Evolutionary conservation across 345 rosid species (phyloP).

Genomic region (Lepidium didymum): DNA sequence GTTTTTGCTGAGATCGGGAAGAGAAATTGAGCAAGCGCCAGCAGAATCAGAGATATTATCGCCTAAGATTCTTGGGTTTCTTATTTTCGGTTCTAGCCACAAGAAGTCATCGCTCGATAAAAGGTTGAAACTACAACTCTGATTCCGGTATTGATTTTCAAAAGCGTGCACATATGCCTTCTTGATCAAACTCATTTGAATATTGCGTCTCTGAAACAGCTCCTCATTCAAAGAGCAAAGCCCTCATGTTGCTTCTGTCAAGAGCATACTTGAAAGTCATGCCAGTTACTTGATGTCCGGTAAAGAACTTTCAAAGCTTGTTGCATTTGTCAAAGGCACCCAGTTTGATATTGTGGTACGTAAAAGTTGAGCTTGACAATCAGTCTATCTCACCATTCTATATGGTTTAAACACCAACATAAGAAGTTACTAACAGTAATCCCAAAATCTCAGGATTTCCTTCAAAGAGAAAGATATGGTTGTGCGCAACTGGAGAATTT

Average conservation of each 20-base stretch:
- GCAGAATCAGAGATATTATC: constrained; percentile 69
- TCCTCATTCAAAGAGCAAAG: constrained; percentile 77
- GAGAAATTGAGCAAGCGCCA: constrained; percentile 76
- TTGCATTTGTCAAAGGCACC: constrained; percentile 97
- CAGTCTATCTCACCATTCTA: background rate
- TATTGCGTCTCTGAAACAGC: constrained; percentile 34
- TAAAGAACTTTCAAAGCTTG: constrained; percentile 96
- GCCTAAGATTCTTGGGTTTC: constrained; percentile 81
- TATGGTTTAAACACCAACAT: constrained; percentile 6
- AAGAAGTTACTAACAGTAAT: background rate
- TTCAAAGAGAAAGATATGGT: constrained; percentile 86
- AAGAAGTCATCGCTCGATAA: constrained; percentile 66
- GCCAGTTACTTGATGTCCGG: constrained; percentile 97
- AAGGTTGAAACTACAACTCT: constrained; percentile 40
- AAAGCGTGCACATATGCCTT: background rate
- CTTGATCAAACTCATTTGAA: background rate
- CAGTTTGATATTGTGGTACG: constrained; percentile 98
- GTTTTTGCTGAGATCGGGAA: constrained; percentile 93
- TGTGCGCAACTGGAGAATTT: constrained; percentile 86
- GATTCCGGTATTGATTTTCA: background rate
- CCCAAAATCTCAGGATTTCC: constrained; percentile 63
- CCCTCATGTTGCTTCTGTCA: constrained; percentile 84
- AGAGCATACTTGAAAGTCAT: constrained; percentile 86
- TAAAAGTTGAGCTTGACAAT: background rate
- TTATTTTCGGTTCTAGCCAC: constrained; percentile 72